phyloP scores from a whole-genome alignment of 2,329 filamentous ascomycete species.

The Colletotrichum sp. region DNA sequence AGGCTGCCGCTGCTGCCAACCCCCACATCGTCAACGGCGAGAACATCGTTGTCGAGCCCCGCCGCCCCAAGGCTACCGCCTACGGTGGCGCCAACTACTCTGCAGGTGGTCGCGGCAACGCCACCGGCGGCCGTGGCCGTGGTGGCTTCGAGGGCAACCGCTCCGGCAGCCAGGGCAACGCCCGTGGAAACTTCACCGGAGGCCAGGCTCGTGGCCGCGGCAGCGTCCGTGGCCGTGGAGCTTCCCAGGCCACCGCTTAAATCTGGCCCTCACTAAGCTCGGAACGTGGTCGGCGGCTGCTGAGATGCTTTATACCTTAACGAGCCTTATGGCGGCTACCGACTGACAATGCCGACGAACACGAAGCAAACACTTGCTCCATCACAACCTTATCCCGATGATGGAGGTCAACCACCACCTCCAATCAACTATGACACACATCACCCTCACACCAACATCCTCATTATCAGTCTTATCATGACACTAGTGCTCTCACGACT shows the following conservation, averaged over 20 bases:
- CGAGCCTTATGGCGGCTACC: not conserved
- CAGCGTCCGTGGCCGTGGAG: slow-evolving; percentile 69
- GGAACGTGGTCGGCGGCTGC: not conserved
- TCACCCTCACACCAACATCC: not conserved
- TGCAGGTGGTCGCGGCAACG: slow-evolving; percentile 31
- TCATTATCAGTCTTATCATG: not conserved
- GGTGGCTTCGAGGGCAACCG: slow-evolving; percentile 67
- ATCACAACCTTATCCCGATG: not conserved
- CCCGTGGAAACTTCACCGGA: slow-evolving; percentile 73
- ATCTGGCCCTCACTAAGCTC: not conserved
- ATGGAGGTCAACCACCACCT: not conserved
- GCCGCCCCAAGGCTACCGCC: slow-evolving; percentile 75
- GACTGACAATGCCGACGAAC: not conserved
- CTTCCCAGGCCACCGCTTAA: slow-evolving; percentile 46
- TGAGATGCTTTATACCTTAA: no score
- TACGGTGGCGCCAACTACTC: slow-evolving; percentile 74
- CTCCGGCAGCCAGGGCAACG: slow-evolving; percentile 55
- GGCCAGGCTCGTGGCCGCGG: slow-evolving; percentile 71
- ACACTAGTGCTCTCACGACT: not conserved
- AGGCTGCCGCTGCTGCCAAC: slow-evolving; percentile 82
- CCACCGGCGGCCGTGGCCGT: slow-evolving; percentile 65
- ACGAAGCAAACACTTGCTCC: not conserved
- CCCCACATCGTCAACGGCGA: slow-evolving; percentile 85
- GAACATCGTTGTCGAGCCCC: slow-evolving; percentile 86
- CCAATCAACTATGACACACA: not conserved